Evolutionary conservation across 108 stramenopile species (phyloP), one percentile per base, ranked within the genome.

Genomic region (Cylindrotheca fusiformis): DNA sequence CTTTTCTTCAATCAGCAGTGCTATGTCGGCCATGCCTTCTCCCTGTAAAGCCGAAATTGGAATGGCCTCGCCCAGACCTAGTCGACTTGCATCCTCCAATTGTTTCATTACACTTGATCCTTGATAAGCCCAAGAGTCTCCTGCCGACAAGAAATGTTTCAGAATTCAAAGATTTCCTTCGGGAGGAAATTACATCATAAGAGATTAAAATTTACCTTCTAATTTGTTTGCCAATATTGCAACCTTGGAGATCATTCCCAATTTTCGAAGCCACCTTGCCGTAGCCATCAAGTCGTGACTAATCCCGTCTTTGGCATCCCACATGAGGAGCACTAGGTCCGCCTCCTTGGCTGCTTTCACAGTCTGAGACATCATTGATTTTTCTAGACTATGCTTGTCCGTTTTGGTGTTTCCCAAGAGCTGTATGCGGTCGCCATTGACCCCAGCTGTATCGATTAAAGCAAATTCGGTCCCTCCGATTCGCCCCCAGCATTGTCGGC

Each of bases 401-500:
- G 33, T 56, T 59, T 67, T 68, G 24, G 21, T 41, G 58, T 55
- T 52, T 25, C 21, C 21, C 48, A 78, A 52, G n/a, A 64, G 29
- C 60, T 79, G 87, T 36, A 93, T 76, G 29, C 86, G 85, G 57
- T 88, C 87, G 28, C 89, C 92, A 77, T 96, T 92, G n/a, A 92
- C 83, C 25, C 95, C 95, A 4, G 93, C 95, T 28, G 95, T 96
- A 58, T 96, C 95, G 32, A 93, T 75, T 23, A 96, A 63, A 22
- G 69, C 68, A 67, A 96, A 93, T n/a, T 63, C 63, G 5, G 82
- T 78, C 19, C 90, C 91, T 21, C 88, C 95, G 14, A 96, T 80
- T 10, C 85, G 80, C 21, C 94, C 94, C 19, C 84, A 69, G 53
- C 85, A 84, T 68, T 91, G 83, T 24, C 88, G 71, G 45, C 93